These are phyloP conservation scores for Talaromyces islandicus DNA, from an alignment of 2,329 filamentous ascomycete species.

Conservation along the genomic window DNA sequence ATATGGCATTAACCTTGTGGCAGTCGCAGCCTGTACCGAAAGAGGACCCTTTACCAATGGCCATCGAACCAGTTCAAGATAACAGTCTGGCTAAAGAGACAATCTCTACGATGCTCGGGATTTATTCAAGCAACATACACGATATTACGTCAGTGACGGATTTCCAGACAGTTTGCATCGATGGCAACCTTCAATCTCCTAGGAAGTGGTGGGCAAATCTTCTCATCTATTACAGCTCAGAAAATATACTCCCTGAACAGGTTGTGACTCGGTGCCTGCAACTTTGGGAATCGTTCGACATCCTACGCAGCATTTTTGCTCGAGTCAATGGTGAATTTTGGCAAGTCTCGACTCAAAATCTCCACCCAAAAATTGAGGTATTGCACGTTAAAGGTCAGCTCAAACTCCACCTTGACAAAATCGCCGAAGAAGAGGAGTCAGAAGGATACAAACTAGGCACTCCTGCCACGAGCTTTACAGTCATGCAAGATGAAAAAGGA, in stretches of 20 bases:
- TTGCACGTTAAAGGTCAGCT: not conserved
- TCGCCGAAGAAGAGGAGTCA: not conserved
- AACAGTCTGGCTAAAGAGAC: not conserved
- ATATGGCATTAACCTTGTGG: not conserved
- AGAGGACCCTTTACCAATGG: not conserved
- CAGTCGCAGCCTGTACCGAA: not conserved
- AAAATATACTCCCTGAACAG: not conserved
- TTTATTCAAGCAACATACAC: not conserved
- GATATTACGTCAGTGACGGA: not conserved
- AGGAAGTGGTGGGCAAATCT: not conserved
- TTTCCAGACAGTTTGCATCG: not conserved
- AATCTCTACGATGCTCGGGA: not conserved
- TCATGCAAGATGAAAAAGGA: not conserved
- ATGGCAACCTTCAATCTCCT: not conserved
- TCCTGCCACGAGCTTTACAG: not conserved
- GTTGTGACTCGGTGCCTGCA: not conserved
- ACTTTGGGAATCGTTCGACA: not conserved
- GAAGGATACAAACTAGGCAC: not conserved
- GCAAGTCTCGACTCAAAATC: not conserved
- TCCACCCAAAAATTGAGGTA: not conserved
- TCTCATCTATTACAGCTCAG: not conserved
- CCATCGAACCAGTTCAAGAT: not conserved
- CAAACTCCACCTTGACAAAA: not conserved
- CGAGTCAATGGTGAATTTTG: not conserved
- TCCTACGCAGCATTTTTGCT: not conserved